Base-by-base conservation (phyloP, 257 asterid genomes). In the Henckelia pumila region DNA sequence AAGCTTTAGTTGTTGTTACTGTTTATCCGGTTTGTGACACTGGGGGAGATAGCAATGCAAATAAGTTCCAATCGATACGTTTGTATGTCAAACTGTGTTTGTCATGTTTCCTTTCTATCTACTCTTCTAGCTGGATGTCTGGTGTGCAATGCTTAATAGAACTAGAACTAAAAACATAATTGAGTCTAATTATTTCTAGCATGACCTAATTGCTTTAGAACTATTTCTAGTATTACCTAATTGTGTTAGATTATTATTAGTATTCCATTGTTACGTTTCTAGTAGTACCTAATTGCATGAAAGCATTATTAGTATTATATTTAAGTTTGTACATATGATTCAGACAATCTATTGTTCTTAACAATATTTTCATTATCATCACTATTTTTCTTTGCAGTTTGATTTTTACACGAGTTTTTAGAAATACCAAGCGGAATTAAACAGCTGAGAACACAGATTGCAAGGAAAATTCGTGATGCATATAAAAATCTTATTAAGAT, bases 41-140 rank as follows among this genome's bases (percentile, higher is more conserved):
- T 24, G n/a, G 52, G 37, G n/a, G 37, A 47, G 72, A 47, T 66
- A 56, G 66, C 64, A 32, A 19, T 52, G 21, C 52, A 4, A 25
- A 30, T 17, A n/a, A 14, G 19, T 65, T 64, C 24, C 19, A 25
- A 32, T 22, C 53, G 56, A 35, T 3, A 22, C 14, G 3, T 56
- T 23, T 57, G 23, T 16, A 22, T 0, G 65, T 64, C 32, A 6
- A 20, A 24, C 30, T 21, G 11, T 1, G 4, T 29, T 20, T 35
- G 29, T 33, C 25, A 37, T 2, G 6, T 63, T 13, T 3, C 37
- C 56, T 37, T 21, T 40, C 19, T 61, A 10, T 14, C 29, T 20
- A 16, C 21, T 47, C 20, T 47, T 47, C 53, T 47, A 8, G 53
- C 19, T 47, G 53, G 8, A 47, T 47, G 5, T 44, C 53, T n/a